Evolutionary conservation across 768 basidiomycete species (phyloP).

Genomic region (Pseudohyphozyma bogoriensis): DNA sequence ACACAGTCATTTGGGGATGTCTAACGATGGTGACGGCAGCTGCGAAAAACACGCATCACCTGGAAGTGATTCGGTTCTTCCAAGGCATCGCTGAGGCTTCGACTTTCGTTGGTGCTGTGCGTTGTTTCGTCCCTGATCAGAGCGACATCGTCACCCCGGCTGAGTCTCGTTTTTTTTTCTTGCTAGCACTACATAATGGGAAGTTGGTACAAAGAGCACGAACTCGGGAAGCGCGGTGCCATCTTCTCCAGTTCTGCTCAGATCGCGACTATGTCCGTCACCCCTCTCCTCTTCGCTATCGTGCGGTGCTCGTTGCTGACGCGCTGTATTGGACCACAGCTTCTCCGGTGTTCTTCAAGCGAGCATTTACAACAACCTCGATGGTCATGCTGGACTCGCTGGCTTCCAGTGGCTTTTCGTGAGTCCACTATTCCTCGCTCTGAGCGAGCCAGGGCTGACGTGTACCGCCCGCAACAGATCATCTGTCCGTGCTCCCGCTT

Average conservation of each 20-base stretch:
- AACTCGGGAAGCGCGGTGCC: slow-evolving; percentile 60
- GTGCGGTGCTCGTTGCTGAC: too few species aligned
- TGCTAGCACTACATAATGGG: slow-evolving; percentile 39
- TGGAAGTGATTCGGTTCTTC: background rate
- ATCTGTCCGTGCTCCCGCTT: too few species aligned
- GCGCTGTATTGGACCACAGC: too few species aligned
- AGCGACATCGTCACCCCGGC: background rate
- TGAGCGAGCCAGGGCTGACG: slow-evolving; percentile 36
- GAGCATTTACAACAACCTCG: slow-evolving; percentile 47
- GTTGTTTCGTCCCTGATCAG: background rate
- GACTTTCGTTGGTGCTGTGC: background rate
- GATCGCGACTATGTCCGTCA: slow-evolving; percentile 54
- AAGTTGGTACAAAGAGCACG: slow-evolving; percentile 40
- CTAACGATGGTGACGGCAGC: background rate
- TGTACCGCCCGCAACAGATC: background rate
- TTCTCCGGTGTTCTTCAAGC: slow-evolving; percentile 46
- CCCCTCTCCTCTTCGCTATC: too few species aligned
- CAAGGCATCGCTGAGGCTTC: background rate
- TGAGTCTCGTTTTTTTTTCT: background rate
- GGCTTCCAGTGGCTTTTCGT: slow-evolving; percentile 43
- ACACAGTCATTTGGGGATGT: background rate
- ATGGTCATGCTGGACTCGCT: slow-evolving; percentile 12
- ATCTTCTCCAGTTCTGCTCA: slow-evolving; percentile 60
- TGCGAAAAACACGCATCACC: background rate
- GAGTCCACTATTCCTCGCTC: slow-evolving; percentile 60